Percentiles rank a stretch among this genome's conserved stretches.
These are phyloP conservation scores for Melampsora larici-populina DNA, from an alignment of 1,284 basidiomycete genomes.

Conservation along the genomic window DNA sequence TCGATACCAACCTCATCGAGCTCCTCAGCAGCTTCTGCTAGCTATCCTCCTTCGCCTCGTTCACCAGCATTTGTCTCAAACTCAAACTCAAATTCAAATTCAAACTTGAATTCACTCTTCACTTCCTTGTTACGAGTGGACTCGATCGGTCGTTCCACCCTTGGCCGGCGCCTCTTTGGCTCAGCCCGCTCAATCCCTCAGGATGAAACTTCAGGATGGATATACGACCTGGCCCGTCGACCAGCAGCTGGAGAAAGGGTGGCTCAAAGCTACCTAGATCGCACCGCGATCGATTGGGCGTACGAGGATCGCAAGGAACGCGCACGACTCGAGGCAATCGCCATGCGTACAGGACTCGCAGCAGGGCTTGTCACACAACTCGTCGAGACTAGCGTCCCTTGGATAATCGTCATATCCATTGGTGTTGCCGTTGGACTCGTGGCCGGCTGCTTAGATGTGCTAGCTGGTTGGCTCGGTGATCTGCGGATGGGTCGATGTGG, in stretches of 20 bases:
- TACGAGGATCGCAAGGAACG: conserved; percentile 42
- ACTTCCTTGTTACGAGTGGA: neutral
- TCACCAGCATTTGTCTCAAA: neutral
- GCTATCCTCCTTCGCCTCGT: conserved; percentile 9
- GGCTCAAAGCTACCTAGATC: conserved; percentile 23
- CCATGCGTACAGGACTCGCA: conserved; percentile 15
- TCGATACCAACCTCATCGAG: neutral
- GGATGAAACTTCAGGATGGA: neutral
- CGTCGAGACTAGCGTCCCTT: conserved; percentile 63
- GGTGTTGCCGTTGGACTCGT: conserved; percentile 67
- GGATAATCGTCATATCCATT: conserved; percentile 66
- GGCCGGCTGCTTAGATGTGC: conserved; percentile 69
- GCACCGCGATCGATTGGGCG: conserved; percentile 40
- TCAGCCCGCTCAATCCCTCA: neutral
- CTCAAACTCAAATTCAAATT: neutral
- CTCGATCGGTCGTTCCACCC: neutral
- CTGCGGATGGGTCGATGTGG: conserved; percentile 67
- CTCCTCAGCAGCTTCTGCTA: neutral
- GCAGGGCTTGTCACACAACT: conserved; percentile 57
- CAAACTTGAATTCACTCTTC: neutral
- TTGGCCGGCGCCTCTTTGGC: neutral
- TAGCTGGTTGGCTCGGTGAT: conserved; percentile 72
- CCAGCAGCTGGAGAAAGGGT: conserved; percentile 23
- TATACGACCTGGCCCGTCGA: neutral
- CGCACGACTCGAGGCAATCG: neutral